Evolutionary conservation across 179 eudicot genomes (phyloP), one percentile per base, ranked within the genome.

Genomic region (Monotropa hypopitys): DNA sequence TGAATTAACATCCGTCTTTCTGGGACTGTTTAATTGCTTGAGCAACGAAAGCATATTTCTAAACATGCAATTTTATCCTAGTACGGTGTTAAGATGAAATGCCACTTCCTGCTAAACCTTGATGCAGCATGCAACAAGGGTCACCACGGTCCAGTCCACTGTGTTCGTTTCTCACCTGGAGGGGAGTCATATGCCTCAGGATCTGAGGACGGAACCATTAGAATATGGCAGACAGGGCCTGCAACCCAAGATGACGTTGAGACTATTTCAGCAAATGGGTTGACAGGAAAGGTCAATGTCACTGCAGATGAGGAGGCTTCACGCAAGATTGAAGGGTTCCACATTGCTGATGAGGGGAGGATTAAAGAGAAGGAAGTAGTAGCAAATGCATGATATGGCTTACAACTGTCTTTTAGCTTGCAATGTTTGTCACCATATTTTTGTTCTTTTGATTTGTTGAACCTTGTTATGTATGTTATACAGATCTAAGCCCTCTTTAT

Each of bases 121-220:
- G 1, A 33, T 83, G 80, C 85, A 95, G 99, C 95, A 7, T 95
- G 99, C 89, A 95, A 94, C 86, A 95, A 95, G 87, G 99, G 99
- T 80, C 99, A 95, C 82, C 99, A 93, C 71, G 99, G 99, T 79
- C 99, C 99, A 0, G 97, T 93, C 54, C 99, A 95, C 78, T 95
- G 97, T 38, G 93, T 93, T 77, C 90, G 97, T 23, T 95, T 95
- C 83, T 86, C 99, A 1, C 97, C 97, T 0, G 99, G 97, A 43
- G 99, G 99, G 9, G 97, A 93, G 76, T 95, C 99, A n/a, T 95
- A 91, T 79, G 99, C 97, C 45, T 95, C 97, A 0, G 99, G 99
- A 59, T 95, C 99, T 5, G 99, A 95, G 82, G 99, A 95, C 21
- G 97, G 97, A 74, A 95, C 99, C 51, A 89, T 95, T 57, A 84